Conservation (phyloP, 805 yeast genomes). For the Pichia cabralensis region DNA sequence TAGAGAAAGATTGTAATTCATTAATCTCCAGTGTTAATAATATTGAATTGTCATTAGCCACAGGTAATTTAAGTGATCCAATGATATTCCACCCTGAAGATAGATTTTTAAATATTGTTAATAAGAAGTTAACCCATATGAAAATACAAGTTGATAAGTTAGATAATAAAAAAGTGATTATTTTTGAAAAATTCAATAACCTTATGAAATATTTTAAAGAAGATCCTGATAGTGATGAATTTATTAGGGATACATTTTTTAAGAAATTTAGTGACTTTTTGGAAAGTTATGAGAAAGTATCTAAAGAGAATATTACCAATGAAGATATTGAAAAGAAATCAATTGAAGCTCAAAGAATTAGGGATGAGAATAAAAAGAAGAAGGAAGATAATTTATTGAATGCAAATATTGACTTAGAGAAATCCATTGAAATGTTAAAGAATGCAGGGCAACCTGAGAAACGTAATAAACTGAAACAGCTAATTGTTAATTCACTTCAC, state of each 20-base stretch:
- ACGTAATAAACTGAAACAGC: constrained; percentile 43
- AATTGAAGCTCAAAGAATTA: constrained; percentile 31
- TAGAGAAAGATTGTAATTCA: constrained; percentile 60
- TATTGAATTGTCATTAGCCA: constrained; percentile 61
- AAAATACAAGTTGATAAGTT: constrained; percentile 57
- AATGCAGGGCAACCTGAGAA: constrained; percentile 61
- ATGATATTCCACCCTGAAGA: constrained; percentile 77
- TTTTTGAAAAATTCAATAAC: constrained; percentile 54
- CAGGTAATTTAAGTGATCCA: constrained; percentile 80
- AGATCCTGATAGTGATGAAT: constrained; percentile 54
- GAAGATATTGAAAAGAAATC: constrained; percentile 70
- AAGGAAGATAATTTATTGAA: constrained; percentile 30
- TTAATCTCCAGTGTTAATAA: constrained; percentile 54
- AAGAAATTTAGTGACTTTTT: constrained; percentile 72
- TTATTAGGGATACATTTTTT: constrained; percentile 62
- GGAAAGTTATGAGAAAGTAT: constrained; percentile 69
- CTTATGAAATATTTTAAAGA: constrained; percentile 89
- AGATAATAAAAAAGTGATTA: constrained; percentile 50
- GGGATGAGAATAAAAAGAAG: constrained; percentile 27
- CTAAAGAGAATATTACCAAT: constrained; percentile 61
- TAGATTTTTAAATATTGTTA: constrained; percentile 47
- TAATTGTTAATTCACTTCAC: constrained; percentile 70
- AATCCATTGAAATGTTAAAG: constrained; percentile 73
- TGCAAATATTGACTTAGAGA: constrained; percentile 58
- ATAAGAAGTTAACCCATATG: constrained; percentile 67